Conservation (phyloP, 2,329 filamentous ascomycete genomes). For the Sarocladium strictum region DNA sequence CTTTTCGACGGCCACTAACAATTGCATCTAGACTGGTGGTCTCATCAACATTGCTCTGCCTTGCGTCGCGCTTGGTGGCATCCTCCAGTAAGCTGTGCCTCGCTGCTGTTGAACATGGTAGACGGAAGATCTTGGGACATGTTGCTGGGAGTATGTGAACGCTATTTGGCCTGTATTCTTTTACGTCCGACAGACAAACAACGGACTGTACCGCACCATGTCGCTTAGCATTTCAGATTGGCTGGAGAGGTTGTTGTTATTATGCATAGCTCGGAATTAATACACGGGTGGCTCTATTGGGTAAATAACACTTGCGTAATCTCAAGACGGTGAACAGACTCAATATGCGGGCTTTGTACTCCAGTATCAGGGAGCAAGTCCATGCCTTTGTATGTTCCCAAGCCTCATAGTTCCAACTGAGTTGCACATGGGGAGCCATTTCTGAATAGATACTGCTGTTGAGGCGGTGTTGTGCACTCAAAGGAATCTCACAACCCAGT, state of each 20-base stretch:
- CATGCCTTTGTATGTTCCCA: no score
- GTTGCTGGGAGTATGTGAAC: neutral
- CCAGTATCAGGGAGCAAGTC: no score
- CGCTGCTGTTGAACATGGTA: neutral
- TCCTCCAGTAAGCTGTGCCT: neutral
- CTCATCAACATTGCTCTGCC: slow-evolving; percentile 4
- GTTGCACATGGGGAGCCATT: neutral
- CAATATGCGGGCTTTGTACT: no score
- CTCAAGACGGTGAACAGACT: no score
- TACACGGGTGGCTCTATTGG: no score
- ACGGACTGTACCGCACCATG: neutral
- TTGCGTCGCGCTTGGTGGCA: neutral
- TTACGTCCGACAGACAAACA: neutral
- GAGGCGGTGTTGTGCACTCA: neutral
- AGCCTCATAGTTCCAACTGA: no score
- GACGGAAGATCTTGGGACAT: neutral
- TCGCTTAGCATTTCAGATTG: no score
- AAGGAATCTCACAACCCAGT: neutral
- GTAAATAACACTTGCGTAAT: no score
- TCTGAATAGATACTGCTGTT: neutral
- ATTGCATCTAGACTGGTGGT: neutral
- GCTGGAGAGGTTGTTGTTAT: no score
- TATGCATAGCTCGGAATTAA: no score
- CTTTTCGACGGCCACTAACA: neutral
- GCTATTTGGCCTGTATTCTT: neutral